Percentiles rank a stretch among this genome's conserved stretches.
Evolutionary conservation across 306 rosid genomes (phyloP).

Genomic region (Citrullus amarus): DNA sequence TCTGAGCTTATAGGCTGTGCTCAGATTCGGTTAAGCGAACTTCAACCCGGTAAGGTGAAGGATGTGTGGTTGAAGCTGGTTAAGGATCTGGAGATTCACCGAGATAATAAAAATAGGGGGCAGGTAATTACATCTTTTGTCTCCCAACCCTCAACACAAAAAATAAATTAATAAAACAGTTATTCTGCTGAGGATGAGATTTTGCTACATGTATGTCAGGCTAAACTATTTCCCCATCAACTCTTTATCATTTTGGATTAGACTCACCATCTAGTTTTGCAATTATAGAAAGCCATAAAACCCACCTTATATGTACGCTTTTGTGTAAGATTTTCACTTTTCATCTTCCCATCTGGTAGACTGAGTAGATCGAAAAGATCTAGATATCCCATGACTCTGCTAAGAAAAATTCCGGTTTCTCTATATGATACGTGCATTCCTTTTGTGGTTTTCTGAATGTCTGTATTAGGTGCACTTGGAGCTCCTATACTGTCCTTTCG

Average conservation of each 20-base stretch:
- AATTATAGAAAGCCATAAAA: not conserved
- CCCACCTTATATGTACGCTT: too few relatives aligned
- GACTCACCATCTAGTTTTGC: not conserved
- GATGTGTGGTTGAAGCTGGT: slow-evolving; percentile 96
- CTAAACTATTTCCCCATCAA: not conserved
- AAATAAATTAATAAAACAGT: not conserved
- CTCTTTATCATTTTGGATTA: not conserved
- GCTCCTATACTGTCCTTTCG: slow-evolving; percentile 75
- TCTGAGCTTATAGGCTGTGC: slow-evolving; percentile 79
- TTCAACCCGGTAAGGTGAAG: slow-evolving; percentile 86
- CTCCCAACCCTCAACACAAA: not conserved
- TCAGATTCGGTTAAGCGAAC: slow-evolving; percentile 44
- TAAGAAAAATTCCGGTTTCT: not conserved
- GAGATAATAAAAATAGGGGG: slow-evolving; percentile 86
- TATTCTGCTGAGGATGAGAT: not conserved
- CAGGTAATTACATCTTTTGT: slow-evolving; percentile 37
- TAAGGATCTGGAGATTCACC: slow-evolving; percentile 78
- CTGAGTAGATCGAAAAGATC: not conserved
- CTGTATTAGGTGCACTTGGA: slow-evolving; percentile 77
- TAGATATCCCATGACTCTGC: not conserved
- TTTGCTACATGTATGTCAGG: not conserved
- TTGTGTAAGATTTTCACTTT: not conserved
- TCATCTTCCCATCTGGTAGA: not conserved
- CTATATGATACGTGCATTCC: not conserved
- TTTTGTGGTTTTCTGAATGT: not conserved